These are phyloP conservation scores for Maudiozyma humilis DNA, from an alignment of 1,139 yeast species.

Conservation along the genomic window DNA sequence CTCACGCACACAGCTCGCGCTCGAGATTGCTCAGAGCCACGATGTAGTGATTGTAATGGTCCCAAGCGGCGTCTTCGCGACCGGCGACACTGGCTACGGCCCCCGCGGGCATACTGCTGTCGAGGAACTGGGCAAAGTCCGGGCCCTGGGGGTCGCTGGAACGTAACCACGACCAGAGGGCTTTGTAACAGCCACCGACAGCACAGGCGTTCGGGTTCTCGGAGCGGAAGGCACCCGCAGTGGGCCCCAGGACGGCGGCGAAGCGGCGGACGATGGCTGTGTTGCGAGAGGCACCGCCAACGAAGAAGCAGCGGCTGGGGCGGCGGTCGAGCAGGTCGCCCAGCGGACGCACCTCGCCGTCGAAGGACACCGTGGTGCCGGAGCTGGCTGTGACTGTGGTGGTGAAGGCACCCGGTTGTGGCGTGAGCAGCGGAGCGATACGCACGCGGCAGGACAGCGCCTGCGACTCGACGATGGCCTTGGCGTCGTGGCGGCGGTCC, in stretches of 20 bases:
- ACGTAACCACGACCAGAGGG: conserved; percentile 53
- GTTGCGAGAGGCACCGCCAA: conserved; percentile 83
- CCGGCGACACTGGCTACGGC: conserved; percentile 38
- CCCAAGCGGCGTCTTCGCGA: conserved; percentile 29
- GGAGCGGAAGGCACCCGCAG: conserved; percentile 57
- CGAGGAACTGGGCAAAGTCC: conserved; percentile 36
- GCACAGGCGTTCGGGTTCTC: conserved; percentile 91
- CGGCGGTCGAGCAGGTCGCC: conserved; percentile 31
- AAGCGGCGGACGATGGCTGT: conserved; percentile 56
- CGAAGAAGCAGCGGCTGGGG: conserved; percentile 70
- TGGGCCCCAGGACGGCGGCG: conserved; percentile 60
- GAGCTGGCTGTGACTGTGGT: not conserved
- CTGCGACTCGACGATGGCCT: conserved; percentile 77
- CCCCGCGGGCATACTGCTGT: conserved; percentile 39
- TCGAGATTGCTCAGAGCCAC: conserved; percentile 31
- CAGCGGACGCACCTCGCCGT: conserved; percentile 24
- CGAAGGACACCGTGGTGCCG: conserved; percentile 26
- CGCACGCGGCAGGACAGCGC: conserved; percentile 77
- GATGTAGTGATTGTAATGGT: conserved; percentile 28
- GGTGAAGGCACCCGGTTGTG: conserved; percentile 15
- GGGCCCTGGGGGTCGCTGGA: conserved; percentile 9
- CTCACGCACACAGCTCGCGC: no score
- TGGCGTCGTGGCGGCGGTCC: conserved; percentile 55
- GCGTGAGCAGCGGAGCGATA: conserved; percentile 59
- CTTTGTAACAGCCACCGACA: conserved; percentile 86